Percentiles rank a stretch among this genome's conserved stretches.
These are phyloP conservation scores for Trematosphaeria pertusa DNA, from an alignment of 2,329 filamentous ascomycete genomes.

Conservation along the genomic window DNA sequence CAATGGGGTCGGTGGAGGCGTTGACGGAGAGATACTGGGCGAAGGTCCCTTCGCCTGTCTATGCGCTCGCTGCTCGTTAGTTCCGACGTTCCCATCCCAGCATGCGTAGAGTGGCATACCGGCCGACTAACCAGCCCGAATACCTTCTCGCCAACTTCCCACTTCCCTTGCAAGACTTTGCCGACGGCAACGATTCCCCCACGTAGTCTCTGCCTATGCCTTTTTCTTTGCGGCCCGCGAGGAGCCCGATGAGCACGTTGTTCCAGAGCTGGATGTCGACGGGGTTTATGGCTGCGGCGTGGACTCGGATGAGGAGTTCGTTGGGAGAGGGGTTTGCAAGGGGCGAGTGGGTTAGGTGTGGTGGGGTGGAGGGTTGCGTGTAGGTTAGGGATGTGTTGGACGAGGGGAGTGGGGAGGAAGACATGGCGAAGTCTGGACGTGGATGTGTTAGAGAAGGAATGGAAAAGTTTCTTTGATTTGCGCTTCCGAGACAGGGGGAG, in stretches of 20 bases:
- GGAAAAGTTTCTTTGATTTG: too few relatives aligned
- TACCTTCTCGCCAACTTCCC: slow-evolving; percentile 32
- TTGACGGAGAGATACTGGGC: slow-evolving; percentile 30
- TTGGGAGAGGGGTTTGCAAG: slow-evolving; percentile 19
- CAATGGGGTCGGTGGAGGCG: slow-evolving; percentile 30
- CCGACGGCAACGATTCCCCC: slow-evolving; percentile 49
- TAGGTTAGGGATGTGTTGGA: slow-evolving; percentile 37
- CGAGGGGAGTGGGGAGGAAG: slow-evolving; percentile 22
- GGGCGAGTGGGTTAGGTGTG: slow-evolving; percentile 29
- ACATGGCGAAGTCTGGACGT: too few relatives aligned
- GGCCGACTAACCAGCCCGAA: slow-evolving; percentile 32
- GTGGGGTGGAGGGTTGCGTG: slow-evolving; percentile 28
- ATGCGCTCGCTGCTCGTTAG: too few relatives aligned
- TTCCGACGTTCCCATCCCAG: neutral
- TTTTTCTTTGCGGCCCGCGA: slow-evolving; percentile 35
- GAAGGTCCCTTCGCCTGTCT: slow-evolving; percentile 38
- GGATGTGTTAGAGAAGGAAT: too few relatives aligned
- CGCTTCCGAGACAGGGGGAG: too few relatives aligned
- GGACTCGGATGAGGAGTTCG: slow-evolving; percentile 49
- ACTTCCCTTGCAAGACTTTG: slow-evolving; percentile 23
- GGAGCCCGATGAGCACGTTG: slow-evolving; percentile 35
- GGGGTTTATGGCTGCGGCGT: slow-evolving; percentile 56
- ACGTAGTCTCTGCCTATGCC: slow-evolving; percentile 56
- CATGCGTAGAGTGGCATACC: slow-evolving; percentile 4
- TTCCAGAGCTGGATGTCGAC: slow-evolving; percentile 50